Evolutionary conservation across 1,139 yeast species (phyloP), one percentile per base, ranked within the genome.

Genomic region (Kurtzmaniella quercitrusa): DNA sequence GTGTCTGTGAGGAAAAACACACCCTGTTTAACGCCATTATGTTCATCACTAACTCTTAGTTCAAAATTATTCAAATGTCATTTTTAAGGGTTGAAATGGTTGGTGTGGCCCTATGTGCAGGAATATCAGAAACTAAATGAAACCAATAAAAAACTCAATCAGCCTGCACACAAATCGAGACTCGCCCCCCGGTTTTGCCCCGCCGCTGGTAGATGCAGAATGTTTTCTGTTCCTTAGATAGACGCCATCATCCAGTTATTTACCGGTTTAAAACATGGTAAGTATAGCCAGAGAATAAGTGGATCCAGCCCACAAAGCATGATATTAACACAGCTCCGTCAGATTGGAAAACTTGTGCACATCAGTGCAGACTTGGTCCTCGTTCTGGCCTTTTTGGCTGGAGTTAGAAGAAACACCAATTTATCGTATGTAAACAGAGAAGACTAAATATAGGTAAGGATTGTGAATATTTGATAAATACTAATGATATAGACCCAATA

Each of bases 351-450:
- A 71, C 59, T 75, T 3, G 60, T 83, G 45, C 98, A 93, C 62
- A 56, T 76, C 43, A 75, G 90, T 2, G 66, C 84, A 37, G 98
- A 93, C 60, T 73, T 90, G 39, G 81, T 84, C 1, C 72, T 93
- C 38, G 73, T 89, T 4, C 85, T 96, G 1, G 85, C 96, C 0
- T 78, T 90, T 43, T 70, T 93, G 44, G 96, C 98, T 1, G 98
- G 97, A 2, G 81, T 93, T 42, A 88, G 85, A 65, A 79, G 96
- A 60, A 82, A 83, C 54, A 85, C 97, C 3, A 98, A 98, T 0
- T 70, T 91, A 38, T 77, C 89, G 69, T 70, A 59, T 47, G 75
- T 66, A 43, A 37, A 7, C 17, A 19, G 10, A 7, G 21, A 29
- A 16, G 29, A 18, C 3, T 3, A 7, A 21, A 29, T 27, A 19